These are phyloP conservation scores for Dioszegia hungarica DNA, from an alignment of 768 basidiomycete genomes.

Conservation along the genomic window DNA sequence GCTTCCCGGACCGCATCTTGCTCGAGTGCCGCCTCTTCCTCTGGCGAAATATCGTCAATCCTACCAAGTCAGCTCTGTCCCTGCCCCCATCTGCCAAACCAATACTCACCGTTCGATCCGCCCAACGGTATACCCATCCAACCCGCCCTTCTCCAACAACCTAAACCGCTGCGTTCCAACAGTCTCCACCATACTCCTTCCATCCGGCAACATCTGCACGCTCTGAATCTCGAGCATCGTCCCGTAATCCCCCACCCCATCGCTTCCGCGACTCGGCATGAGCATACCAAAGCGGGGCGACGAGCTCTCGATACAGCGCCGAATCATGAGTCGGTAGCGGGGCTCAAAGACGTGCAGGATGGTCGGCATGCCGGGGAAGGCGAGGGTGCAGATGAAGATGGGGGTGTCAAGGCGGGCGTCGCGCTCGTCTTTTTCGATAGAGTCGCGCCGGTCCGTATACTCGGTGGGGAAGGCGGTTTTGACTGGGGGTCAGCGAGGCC, in stretches of 20 bases:
- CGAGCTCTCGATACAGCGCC: slow-evolving; percentile 77
- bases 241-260: slow-evolving; percentile 67
- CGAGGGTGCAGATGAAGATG: slow-evolving; percentile 82
- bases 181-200: slow-evolving; percentile 78
- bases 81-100: background rate
- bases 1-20: slow-evolving; percentile 34
- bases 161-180: slow-evolving; percentile 72
- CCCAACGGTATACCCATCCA: slow-evolving; percentile 88
- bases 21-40: slow-evolving; percentile 51
- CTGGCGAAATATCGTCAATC: slow-evolving; percentile 52
- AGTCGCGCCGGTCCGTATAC: slow-evolving; percentile 62
- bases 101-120: slow-evolving; percentile 60
- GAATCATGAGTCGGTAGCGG: slow-evolving; percentile 91
- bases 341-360: slow-evolving; percentile 92
- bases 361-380: slow-evolving; percentile 87
- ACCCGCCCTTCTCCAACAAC: slow-evolving; percentile 70
- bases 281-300: slow-evolving; percentile 89
- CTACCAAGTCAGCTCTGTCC: slow-evolving; percentile 16
- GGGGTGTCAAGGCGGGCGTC: slow-evolving; percentile 78
- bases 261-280: slow-evolving; percentile 57
- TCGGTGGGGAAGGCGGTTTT: slow-evolving; percentile 63
- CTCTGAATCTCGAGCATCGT: slow-evolving; percentile 86
- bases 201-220: slow-evolving; percentile 83
- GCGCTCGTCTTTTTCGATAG: slow-evolving; percentile 70
- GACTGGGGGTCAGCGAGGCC: slow-evolving; percentile 53